Conservation (phyloP, 176 grass and related monocot genomes). For the Tillandsia fasciculata region DNA sequence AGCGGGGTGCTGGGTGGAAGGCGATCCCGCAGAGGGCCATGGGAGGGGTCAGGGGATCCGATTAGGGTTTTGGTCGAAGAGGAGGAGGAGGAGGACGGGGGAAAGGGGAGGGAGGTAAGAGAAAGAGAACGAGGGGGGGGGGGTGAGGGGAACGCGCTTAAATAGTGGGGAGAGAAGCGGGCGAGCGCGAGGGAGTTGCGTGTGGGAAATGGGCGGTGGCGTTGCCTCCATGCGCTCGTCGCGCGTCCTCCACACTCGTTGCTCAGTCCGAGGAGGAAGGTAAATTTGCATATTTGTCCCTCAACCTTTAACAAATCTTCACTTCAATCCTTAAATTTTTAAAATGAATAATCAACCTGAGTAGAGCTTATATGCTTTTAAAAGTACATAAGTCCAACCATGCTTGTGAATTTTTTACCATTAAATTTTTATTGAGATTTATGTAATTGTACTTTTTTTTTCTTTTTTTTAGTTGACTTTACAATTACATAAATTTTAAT, state of each 20-base stretch:
- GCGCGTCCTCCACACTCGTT: slow-evolving; percentile 54
- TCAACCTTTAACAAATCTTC: no score
- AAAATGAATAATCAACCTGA: no score
- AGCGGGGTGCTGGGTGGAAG: slow-evolving; percentile 14
- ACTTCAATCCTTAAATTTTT: no score
- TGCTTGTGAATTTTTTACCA: no score
- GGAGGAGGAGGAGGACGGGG: background rate
- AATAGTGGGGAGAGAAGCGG: slow-evolving; percentile 30
- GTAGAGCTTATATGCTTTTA: no score
- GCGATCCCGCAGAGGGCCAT: slow-evolving; percentile 30
- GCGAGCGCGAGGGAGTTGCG: slow-evolving; percentile 53
- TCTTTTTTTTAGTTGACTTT: no score
- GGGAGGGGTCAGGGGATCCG: slow-evolving; percentile 25
- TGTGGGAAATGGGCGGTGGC: slow-evolving; percentile 64
- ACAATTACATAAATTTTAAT: no score
- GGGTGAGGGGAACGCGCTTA: background rate
- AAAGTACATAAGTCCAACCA: no score
- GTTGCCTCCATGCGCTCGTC: slow-evolving; percentile 56
- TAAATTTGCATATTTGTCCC: no score
- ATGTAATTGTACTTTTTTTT: no score
- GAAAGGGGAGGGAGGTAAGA: background rate
- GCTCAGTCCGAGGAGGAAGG: slow-evolving; percentile 1
- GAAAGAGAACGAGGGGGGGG: background rate
- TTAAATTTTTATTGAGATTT: no score
- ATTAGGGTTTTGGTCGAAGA: background rate